These are phyloP conservation scores for Tetrapisispora phaffii DNA, from an alignment of 805 yeast species.

Conservation along the genomic window DNA sequence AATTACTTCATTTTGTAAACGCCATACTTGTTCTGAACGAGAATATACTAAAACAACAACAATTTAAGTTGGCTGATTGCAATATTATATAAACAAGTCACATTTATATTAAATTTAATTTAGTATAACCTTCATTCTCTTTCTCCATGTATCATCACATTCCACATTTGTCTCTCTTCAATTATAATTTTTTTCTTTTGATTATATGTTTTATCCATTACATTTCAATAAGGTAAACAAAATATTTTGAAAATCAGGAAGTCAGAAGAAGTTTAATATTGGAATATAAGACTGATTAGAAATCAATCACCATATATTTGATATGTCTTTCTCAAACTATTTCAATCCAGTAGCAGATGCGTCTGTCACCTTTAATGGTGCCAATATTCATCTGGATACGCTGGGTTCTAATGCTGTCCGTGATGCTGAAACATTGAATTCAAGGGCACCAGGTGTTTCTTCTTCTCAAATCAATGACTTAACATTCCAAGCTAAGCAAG, in stretches of 20 bases:
- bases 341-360: slow-evolving; percentile 20
- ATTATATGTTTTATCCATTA: background rate
- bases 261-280: background rate
- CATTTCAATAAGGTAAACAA: background rate
- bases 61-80: background rate
- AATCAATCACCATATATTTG: background rate
- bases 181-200: background rate
- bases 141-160: too few relatives aligned
- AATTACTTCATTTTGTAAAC: too few relatives aligned
- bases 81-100: background rate
- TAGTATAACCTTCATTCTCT: too few relatives aligned
- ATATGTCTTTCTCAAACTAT: slow-evolving; percentile 19
- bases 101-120: too few relatives aligned
- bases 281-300: background rate
- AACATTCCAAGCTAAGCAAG: slow-evolving; percentile 18
- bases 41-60: background rate
- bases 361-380: slow-evolving; percentile 18
- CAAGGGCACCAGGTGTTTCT: background rate
- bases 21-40: background rate
- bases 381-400: slow-evolving; percentile 10
- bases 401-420: background rate
- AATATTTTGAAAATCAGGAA: background rate
- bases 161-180: too few relatives aligned
- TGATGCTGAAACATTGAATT: background rate
- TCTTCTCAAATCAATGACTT: slow-evolving; percentile 7